phyloP scores from a whole-genome alignment of 306 rosid genomes.

The Acmispon strigosus region DNA sequence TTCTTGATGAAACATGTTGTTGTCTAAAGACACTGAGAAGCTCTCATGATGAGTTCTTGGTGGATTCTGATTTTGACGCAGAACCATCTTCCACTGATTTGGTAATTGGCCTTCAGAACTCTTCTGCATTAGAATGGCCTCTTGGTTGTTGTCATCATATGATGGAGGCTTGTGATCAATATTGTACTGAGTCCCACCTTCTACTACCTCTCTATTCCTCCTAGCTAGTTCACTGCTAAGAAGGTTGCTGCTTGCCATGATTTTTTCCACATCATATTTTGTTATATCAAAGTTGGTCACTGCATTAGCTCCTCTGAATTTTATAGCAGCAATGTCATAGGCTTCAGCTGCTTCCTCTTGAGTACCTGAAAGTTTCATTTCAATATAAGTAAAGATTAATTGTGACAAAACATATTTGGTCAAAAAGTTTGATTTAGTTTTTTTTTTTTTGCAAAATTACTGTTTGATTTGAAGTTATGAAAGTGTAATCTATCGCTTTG shows the following conservation, averaged over 20 bases:
- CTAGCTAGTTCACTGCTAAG: conserved; percentile 70
- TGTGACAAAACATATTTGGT: not conserved
- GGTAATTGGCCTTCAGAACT: conserved; percentile 39
- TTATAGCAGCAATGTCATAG: conserved; percentile 85
- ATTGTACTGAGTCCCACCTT: conserved; percentile 23
- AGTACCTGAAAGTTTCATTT: conserved; percentile 49
- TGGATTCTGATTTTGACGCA: conserved; percentile 36
- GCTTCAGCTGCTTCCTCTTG: conserved; percentile 99
- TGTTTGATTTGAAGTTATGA: conserved; percentile 2
- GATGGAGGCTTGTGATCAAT: conserved; percentile 30
- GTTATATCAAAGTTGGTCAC: conserved; percentile 85
- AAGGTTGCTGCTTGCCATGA: conserved; percentile 69
- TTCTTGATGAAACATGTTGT: conserved; percentile 32
- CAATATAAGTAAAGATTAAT: not conserved
- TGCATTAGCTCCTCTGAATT: conserved; percentile 75
- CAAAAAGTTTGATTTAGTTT: not conserved
- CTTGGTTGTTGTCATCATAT: conserved; percentile 24
- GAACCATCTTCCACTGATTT: conserved; percentile 50
- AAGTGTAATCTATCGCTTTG: not conserved
- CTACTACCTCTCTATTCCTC: conserved; percentile 35
- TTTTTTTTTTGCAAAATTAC: no score
- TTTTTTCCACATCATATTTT: conserved; percentile 78
- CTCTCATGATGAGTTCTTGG: conserved; percentile 24
- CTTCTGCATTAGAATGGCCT: conserved; percentile 34
- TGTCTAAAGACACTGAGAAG: conserved; percentile 27